Conservation (phyloP, 805 yeast genomes). For the Candida mattraensis region DNA sequence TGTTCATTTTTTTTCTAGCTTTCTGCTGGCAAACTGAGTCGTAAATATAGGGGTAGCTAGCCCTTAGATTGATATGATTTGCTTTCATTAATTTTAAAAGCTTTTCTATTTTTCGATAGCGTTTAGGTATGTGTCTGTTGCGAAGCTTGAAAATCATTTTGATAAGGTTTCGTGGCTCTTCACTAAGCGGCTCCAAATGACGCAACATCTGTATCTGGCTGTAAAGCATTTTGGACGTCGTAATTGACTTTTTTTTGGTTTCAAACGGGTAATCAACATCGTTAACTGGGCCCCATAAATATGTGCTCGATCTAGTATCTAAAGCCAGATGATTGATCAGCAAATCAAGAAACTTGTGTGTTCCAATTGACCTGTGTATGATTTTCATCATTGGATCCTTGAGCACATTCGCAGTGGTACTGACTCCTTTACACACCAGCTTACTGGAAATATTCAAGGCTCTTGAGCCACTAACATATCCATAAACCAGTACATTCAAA, state of each 20-base stretch:
- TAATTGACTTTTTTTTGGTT: slow-evolving; percentile 6
- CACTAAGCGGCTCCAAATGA: slow-evolving; percentile 26
- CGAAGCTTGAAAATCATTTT: slow-evolving; percentile 13
- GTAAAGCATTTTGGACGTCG: slow-evolving; percentile 29
- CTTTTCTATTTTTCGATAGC: slow-evolving; percentile 22
- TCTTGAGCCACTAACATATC: slow-evolving; percentile 39
- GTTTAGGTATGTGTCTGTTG: slow-evolving; percentile 20
- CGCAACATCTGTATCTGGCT: slow-evolving; percentile 17
- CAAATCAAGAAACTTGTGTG: slow-evolving; percentile 38
- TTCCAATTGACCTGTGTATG: slow-evolving; percentile 42
- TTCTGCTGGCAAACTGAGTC: slow-evolving; percentile 33
- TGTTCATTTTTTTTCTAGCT: slow-evolving; percentile 12
- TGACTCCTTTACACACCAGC: slow-evolving; percentile 36
- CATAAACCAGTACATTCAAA: slow-evolving; percentile 42
- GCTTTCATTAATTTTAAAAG: slow-evolving; percentile 25
- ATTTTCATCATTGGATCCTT: slow-evolving; percentile 46
- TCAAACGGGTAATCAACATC: slow-evolving; percentile 1
- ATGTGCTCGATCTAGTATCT: slow-evolving; percentile 13
- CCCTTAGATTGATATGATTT: slow-evolving; percentile 34
- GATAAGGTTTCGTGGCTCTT: slow-evolving; percentile 10
- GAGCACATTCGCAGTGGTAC: slow-evolving; percentile 39
- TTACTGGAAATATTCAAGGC: slow-evolving; percentile 25
- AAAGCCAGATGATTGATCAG: slow-evolving; percentile 38
- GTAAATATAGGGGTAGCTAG: slow-evolving; percentile 38
- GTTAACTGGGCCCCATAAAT: slow-evolving; percentile 27